Base-by-base conservation (phyloP, 192 early-diverging fungal genomes). In the Coemansia sp. region DNA sequence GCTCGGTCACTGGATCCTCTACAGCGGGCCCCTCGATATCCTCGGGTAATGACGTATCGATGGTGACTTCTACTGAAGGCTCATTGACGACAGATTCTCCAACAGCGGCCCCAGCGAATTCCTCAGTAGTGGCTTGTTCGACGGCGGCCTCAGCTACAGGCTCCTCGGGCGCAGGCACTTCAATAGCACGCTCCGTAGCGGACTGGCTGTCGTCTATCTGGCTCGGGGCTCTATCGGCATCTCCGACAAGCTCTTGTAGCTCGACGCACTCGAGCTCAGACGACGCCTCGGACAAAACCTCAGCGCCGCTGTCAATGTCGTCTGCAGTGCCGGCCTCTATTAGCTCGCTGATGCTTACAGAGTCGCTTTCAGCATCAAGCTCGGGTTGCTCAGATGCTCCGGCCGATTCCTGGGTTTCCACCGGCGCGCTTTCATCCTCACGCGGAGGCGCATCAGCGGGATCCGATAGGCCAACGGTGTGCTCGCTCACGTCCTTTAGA, bases 401-500 rank as follows among this genome's bases (percentile, higher is more conserved):
- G 17, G 60, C 38, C n/a, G 27, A 3, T 25, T n/a, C 38, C 5
- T 29, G 37, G 14, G 38, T 5, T 23, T 38, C 31, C 23, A 36
- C 19, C 27, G 63, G 32, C 12, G 45, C 45, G 42, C 42, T n/a
- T 12, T 44, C 42, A 4, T 12, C 14, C 27, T 55, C 51, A 19
- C 51, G 3, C 6, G 51, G 50, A 25, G 50, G n/a, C 25, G 11
- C 25, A 17, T 58, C 17, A 6, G 55, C 17, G 1, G 23, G 11
- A 8, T 51, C 50, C 50, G 23, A 9, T 21, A 3, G 29, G 15
- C 8, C 31, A 15, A 14, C 31, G 14, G 55, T 7, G 32, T 32
- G 42, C 39, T 36, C 46, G 38, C 66, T 25, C n/a, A 69, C 64
- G 12, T 62, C 64, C 55, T 76, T 51, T 39, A 81, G 67, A 36